These are phyloP conservation scores for Pythium rhizo-oryzae DNA, from an alignment of 352 stramenopile species.

Conservation along the genomic window DNA sequence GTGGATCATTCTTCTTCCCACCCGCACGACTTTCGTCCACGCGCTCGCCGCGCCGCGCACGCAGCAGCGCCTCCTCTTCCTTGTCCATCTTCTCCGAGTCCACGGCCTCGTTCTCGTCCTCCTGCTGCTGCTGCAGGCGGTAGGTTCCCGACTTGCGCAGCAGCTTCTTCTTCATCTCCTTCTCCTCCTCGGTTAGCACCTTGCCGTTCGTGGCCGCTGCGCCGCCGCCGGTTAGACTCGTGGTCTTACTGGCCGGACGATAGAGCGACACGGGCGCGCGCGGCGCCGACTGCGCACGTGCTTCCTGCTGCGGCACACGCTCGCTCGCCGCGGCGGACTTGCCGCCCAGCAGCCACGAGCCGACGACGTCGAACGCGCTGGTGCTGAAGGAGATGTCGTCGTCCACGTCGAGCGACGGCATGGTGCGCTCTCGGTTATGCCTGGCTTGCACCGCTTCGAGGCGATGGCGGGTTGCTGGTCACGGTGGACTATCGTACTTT, in stretches of 20 bases:
- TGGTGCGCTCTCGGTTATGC: background rate
- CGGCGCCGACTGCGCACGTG: background rate
- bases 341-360: conserved; percentile 58
- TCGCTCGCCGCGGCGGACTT: conserved; percentile 14
- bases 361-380: conserved; percentile 63
- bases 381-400: conserved; percentile 56
- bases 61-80: conserved; percentile 66
- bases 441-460: conserved; percentile 12
- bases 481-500: conserved; percentile 13
- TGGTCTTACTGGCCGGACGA: conserved; percentile 37
- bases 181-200: conserved; percentile 57
- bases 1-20: background rate
- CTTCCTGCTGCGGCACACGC: conserved; percentile 17
- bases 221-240: conserved; percentile 28
- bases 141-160: conserved; percentile 55
- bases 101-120: conserved; percentile 33
- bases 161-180: conserved; percentile 75
- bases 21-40: background rate
- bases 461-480: conserved; percentile 16
- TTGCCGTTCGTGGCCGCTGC: conserved; percentile 33
- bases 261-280: conserved; percentile 55
- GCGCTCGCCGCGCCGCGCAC: conserved; percentile 31
- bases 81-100: conserved; percentile 46
- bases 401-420: conserved; percentile 36
- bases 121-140: conserved; percentile 31